These are phyloP conservation scores for Tilletiopsis washingtonensis DNA, from an alignment of 1,284 basidiomycete genomes.

Conservation along the genomic window DNA sequence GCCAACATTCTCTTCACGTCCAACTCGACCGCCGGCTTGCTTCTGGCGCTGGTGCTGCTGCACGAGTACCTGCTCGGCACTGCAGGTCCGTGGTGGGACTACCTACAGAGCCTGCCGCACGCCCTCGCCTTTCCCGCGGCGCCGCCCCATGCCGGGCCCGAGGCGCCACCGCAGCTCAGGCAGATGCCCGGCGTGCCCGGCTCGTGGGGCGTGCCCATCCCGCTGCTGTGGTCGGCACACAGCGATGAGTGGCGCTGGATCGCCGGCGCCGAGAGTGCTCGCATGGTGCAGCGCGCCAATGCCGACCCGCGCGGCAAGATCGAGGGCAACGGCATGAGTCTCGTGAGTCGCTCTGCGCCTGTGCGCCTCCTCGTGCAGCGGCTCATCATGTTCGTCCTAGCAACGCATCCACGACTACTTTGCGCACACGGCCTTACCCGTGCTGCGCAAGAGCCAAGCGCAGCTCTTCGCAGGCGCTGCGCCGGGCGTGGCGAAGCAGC, in stretches of 20 bases:
- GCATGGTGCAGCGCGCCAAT: background rate
- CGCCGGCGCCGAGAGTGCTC: background rate
- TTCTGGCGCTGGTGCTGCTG: conserved; percentile 1
- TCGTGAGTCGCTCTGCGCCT: background rate
- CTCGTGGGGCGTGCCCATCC: conserved; percentile 1
- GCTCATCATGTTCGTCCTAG: too few relatives aligned
- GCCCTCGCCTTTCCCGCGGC: background rate
- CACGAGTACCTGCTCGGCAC: conserved; percentile 3
- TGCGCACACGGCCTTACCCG: too few relatives aligned
- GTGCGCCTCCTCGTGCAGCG: too few relatives aligned
- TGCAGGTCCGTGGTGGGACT: conserved; percentile 2
- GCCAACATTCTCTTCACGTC: background rate
- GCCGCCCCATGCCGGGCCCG: background rate
- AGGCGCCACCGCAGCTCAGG: too few relatives aligned
- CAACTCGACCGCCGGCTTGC: conserved; percentile 1
- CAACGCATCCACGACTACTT: too few relatives aligned
- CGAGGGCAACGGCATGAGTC: conserved; percentile 4
- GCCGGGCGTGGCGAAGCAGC: background rate
- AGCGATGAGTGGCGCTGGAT: conserved; percentile 2
- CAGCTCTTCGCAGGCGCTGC: too few relatives aligned
- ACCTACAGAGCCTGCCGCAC: conserved; percentile 1
- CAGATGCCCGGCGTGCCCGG: too few relatives aligned
- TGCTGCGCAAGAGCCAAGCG: background rate
- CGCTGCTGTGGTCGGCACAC: background rate
- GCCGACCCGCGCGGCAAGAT: background rate